phyloP scores from a whole-genome alignment of 78 protist genomes.

The Fonticula alba region DNA sequence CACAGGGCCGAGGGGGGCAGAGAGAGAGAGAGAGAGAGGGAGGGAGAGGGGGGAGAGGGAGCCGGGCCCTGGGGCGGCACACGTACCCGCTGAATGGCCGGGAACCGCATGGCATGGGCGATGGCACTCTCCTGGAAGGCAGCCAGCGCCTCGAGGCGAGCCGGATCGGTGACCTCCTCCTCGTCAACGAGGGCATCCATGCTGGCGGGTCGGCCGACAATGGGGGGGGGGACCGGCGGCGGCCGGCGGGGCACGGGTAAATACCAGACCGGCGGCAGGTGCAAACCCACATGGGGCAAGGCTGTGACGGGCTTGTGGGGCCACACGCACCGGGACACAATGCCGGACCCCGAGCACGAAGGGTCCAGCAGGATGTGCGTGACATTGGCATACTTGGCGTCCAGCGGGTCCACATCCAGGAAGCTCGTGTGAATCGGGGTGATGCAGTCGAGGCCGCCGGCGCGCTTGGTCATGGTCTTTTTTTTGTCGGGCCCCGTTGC shows the following conservation, averaged over 20 bases:
- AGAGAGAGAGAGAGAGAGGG: too few relatives aligned
- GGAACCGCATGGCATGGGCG: too few relatives aligned
- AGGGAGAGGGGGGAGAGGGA: too few relatives aligned
- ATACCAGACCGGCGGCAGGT: background rate
- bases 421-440: background rate
- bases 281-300: background rate
- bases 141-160: background rate
- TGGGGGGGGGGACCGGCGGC: background rate
- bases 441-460: background rate
- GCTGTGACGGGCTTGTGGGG: too few relatives aligned
- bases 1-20: too few relatives aligned
- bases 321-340: background rate
- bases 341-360: constrained; percentile 17
- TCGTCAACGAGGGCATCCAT: background rate
- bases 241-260: background rate
- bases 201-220: background rate
- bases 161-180: background rate
- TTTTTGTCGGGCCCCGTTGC: too few relatives aligned
- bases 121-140: too few relatives aligned
- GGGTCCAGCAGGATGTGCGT: constrained; percentile 10
- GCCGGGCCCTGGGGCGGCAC: too few relatives aligned
- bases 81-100: too few relatives aligned
- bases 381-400: background rate
- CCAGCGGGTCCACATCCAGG: background rate
- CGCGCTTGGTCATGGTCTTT: background rate